Conservation (phyloP, 2,329 filamentous ascomycete species). For the Calonectria naviculata region DNA sequence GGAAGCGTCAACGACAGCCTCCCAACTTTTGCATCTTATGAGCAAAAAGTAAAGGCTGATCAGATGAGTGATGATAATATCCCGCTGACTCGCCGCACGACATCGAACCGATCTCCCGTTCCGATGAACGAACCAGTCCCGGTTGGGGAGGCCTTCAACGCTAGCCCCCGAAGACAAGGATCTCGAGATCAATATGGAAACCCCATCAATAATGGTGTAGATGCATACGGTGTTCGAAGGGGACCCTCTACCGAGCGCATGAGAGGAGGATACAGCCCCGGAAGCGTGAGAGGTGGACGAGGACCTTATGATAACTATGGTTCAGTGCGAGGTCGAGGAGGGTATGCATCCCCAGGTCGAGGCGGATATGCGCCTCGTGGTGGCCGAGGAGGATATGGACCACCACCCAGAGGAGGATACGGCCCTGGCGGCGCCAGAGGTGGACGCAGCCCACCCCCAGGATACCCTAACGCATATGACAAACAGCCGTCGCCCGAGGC, state of each 20-base stretch:
- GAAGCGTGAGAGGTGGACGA: constrained; percentile 58
- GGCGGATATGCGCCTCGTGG: constrained; percentile 56
- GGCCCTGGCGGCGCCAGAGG: constrained; percentile 41
- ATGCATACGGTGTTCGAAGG: constrained; percentile 59
- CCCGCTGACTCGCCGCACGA: constrained; percentile 74
- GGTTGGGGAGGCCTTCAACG: constrained; percentile 47
- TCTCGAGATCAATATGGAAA: constrained; percentile 76
- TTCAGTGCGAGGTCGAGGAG: constrained; percentile 52
- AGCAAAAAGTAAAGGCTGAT: constrained; percentile 72
- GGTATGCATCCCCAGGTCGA: constrained; percentile 55
- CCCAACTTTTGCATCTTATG: constrained; percentile 72
- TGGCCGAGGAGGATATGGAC: constrained; percentile 47
- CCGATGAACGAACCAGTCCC: constrained; percentile 53
- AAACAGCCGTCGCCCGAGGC: constrained; percentile 47
- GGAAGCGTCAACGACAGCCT: constrained; percentile 59
- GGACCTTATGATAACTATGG: constrained; percentile 61
- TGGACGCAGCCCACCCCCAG: constrained; percentile 53
- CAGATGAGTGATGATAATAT: constrained; percentile 75
- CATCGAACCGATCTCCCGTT: constrained; percentile 67
- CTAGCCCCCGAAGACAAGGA: constrained; percentile 50
- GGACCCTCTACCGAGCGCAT: constrained; percentile 60
- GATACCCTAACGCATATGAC: constrained; percentile 54
- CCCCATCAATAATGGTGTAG: constrained; percentile 54
- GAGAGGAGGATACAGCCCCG: constrained; percentile 61
- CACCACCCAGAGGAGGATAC: constrained; percentile 46